Evolutionary conservation across 2,329 filamentous ascomycete species (phyloP).

Genomic region (Amphichorda felina): DNA sequence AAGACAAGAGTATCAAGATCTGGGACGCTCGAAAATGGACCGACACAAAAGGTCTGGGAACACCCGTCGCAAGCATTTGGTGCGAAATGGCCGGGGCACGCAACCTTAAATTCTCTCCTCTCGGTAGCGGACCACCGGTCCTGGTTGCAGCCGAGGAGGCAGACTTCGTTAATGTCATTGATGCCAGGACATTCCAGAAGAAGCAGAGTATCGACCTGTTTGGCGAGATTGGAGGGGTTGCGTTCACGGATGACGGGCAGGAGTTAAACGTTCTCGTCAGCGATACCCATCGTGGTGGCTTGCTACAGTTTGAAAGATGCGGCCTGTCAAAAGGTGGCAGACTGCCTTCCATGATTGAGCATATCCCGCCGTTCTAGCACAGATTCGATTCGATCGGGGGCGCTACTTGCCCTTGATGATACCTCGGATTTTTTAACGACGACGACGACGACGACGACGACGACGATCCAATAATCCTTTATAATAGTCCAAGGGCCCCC

Average conservation of each 20-base stretch:
- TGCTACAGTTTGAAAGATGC: constrained; percentile 47
- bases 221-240: constrained; percentile 60
- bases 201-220: constrained; percentile 65
- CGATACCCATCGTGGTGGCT: constrained; percentile 53
- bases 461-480: too few relatives aligned
- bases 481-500: too few relatives aligned
- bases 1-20: constrained; percentile 61
- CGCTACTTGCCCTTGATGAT: too few relatives aligned
- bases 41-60: constrained; percentile 33
- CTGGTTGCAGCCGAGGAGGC: constrained; percentile 66
- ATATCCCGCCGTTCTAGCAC: constrained; percentile 5
- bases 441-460: too few relatives aligned
- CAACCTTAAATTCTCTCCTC: constrained; percentile 59
- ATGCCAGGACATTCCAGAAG: constrained; percentile 50
- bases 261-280: constrained; percentile 58
- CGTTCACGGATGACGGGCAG: constrained; percentile 54
- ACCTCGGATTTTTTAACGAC: too few relatives aligned
- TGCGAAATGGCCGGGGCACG: constrained; percentile 59
- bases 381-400: too few relatives aligned
- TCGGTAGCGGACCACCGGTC: constrained; percentile 53
- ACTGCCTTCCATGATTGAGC: background rate
- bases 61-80: constrained; percentile 40
- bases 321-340: constrained; percentile 5
- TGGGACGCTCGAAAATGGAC: constrained; percentile 67
- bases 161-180: constrained; percentile 60